Conservation (phyloP, 768 basidiomycete species). For the Boletus vinaceobasis region DNA sequence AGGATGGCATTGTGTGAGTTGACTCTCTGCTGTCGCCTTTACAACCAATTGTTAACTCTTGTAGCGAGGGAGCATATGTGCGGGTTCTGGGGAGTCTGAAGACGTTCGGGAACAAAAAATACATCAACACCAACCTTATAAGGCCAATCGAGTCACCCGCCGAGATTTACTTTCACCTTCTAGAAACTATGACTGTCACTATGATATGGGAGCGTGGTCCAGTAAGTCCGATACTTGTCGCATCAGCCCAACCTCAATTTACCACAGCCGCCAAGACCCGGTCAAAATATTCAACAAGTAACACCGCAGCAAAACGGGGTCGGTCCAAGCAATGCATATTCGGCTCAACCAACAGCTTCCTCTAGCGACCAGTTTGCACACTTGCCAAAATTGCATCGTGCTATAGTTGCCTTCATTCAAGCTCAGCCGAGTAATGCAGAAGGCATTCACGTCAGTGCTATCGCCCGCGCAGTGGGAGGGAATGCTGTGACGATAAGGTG, state of each 20-base stretch:
- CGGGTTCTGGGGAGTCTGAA: conserved; percentile 82
- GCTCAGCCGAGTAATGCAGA: conserved; percentile 47
- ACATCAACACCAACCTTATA: conserved; percentile 77
- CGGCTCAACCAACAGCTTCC: conserved; percentile 31
- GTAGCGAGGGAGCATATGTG: conserved; percentile 73
- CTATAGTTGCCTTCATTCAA: conserved; percentile 65
- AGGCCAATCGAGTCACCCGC: conserved; percentile 63
- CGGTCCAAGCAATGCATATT: conserved; percentile 41
- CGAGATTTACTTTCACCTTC: conserved; percentile 79
- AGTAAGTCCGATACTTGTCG: conserved; percentile 37
- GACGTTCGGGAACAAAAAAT: conserved; percentile 74
- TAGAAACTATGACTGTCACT: conserved; percentile 71
- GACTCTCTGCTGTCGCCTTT: conserved; percentile 1
- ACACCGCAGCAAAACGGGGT: conserved; percentile 8
- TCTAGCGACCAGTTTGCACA: conserved; percentile 48
- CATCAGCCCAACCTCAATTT: background rate
- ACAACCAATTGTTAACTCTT: background rate
- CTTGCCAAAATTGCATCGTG: conserved; percentile 56
- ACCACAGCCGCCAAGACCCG: conserved; percentile 33
- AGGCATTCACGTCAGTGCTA: conserved; percentile 71
- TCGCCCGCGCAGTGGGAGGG: conserved; percentile 61
- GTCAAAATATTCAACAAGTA: conserved; percentile 20
- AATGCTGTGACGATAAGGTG: conserved; percentile 65
- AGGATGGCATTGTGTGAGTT: conserved; percentile 46
- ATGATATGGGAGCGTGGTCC: conserved; percentile 65